Evolutionary conservation across 1,139 yeast species (phyloP).

Genomic region (Debaryomyces udenii): DNA sequence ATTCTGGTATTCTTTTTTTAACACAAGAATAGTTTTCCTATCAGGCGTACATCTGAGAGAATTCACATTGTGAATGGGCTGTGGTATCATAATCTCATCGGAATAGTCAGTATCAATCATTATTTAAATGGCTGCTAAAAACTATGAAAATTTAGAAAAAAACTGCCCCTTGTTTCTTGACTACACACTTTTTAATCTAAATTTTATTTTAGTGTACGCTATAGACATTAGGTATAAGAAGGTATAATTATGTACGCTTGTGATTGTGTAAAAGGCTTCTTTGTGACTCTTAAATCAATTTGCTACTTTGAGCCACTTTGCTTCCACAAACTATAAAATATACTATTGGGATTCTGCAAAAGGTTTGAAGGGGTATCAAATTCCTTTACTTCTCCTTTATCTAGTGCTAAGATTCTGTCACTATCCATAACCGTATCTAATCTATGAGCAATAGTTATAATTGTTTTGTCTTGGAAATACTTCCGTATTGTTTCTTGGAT

Average conservation of each 20-base stretch:
- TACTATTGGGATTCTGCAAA: slow-evolving; percentile 16
- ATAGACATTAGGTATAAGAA: neutral
- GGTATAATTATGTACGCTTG: too few relatives aligned
- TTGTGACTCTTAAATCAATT: too few relatives aligned
- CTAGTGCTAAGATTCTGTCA: slow-evolving; percentile 71
- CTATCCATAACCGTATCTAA: slow-evolving; percentile 81
- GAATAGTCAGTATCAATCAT: slow-evolving; percentile 3
- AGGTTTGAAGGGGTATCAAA: slow-evolving; percentile 59
- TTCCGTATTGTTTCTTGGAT: slow-evolving; percentile 73
- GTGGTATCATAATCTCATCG: slow-evolving; percentile 5
- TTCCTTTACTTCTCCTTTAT: slow-evolving; percentile 67
- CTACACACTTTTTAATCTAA: neutral
- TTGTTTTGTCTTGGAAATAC: slow-evolving; percentile 66
- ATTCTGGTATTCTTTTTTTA: slow-evolving; percentile 16
- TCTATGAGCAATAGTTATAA: slow-evolving; percentile 81
- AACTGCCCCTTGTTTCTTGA: too few relatives aligned
- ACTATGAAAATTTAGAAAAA: neutral
- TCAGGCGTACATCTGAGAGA: slow-evolving; percentile 3
- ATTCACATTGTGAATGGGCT: slow-evolving; percentile 5
- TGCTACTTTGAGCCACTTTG: slow-evolving; percentile 20
- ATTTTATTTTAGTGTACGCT: neutral
- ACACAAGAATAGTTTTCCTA: slow-evolving; percentile 14
- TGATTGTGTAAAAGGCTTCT: too few relatives aligned
- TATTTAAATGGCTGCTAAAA: neutral
- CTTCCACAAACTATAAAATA: slow-evolving; percentile 22